phyloP scores from a whole-genome alignment of 2,329 filamentous ascomycete genomes.

The Pyrenophora teres region DNA sequence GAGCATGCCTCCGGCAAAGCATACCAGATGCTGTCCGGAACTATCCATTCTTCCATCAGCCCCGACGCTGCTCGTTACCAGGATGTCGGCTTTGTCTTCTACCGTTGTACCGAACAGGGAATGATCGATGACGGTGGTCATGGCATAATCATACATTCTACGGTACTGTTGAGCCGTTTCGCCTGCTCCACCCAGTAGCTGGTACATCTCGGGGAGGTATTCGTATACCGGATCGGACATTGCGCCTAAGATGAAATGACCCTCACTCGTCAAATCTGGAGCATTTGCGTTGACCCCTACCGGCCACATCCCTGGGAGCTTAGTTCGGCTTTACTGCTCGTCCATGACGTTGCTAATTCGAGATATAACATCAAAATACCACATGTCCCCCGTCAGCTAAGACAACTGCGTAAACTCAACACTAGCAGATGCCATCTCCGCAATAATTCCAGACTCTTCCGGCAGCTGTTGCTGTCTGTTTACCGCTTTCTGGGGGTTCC shows the following conservation, averaged over 20 bases:
- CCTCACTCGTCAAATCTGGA: conserved; percentile 48
- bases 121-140: conserved; percentile 50
- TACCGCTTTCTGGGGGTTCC: conserved; percentile 47
- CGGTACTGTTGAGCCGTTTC: conserved; percentile 55
- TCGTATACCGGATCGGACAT: conserved; percentile 46
- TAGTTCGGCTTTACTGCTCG: conserved; percentile 47
- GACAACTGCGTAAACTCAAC: conserved; percentile 55
- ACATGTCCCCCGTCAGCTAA: conserved; percentile 50
- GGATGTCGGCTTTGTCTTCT: conserved; percentile 51
- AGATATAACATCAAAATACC: conserved; percentile 53
- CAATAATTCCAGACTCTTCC: conserved; percentile 47
- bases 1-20: conserved; percentile 67
- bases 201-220: conserved; percentile 54
- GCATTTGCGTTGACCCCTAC: conserved; percentile 48
- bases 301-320: conserved; percentile 55
- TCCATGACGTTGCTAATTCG: conserved; percentile 50
- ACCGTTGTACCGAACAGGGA: conserved; percentile 58
- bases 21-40: conserved; percentile 60
- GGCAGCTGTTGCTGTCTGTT: conserved; percentile 45
- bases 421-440: conserved; percentile 52
- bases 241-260: conserved; percentile 37
- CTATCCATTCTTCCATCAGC: conserved; percentile 49
- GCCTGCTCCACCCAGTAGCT: conserved; percentile 51
- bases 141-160: conserved; percentile 61
- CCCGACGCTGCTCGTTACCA: conserved; percentile 49